Conservation (phyloP, 2,329 filamentous ascomycete species). For the Neocatenulostroma microsporum region DNA sequence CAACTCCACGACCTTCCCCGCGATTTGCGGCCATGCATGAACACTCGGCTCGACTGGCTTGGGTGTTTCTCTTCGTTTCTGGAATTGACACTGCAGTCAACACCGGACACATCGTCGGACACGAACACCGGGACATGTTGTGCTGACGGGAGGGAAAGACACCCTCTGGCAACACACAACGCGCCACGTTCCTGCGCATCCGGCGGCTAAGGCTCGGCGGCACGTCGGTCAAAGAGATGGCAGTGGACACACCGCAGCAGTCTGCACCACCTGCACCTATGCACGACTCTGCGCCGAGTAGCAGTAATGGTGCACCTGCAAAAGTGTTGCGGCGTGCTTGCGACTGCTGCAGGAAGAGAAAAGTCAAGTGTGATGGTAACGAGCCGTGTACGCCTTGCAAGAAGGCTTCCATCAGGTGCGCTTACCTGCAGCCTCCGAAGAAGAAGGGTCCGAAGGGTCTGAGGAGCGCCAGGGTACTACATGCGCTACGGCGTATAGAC, state of each 20-base stretch:
- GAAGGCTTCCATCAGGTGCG: constrained; percentile 29
- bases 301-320: constrained; percentile 10
- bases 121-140: no score
- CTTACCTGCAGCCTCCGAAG: constrained; percentile 29
- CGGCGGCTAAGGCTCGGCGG: constrained; percentile 8
- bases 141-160: no score
- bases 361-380: constrained; percentile 29
- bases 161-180: no score
- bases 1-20: no score
- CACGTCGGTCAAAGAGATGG: constrained; percentile 14
- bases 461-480: constrained; percentile 27
- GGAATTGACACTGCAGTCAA: no score
- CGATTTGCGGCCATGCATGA: no score
- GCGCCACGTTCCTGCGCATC: no score
- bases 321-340: constrained; percentile 27
- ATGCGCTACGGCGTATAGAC: constrained; percentile 28
- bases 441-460: constrained; percentile 33
- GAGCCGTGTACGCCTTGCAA: constrained; percentile 29
- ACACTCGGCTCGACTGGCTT: no score
- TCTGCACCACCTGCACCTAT: constrained; percentile 5
- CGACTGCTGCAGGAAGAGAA: constrained; percentile 31
- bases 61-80: no score
- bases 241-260: constrained; percentile 11
- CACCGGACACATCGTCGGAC: no score
- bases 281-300: constrained; percentile 5